These are phyloP conservation scores for Choiromyces venosus DNA, from an alignment of 495 filamentous ascomycete genomes.

Conservation along the genomic window DNA sequence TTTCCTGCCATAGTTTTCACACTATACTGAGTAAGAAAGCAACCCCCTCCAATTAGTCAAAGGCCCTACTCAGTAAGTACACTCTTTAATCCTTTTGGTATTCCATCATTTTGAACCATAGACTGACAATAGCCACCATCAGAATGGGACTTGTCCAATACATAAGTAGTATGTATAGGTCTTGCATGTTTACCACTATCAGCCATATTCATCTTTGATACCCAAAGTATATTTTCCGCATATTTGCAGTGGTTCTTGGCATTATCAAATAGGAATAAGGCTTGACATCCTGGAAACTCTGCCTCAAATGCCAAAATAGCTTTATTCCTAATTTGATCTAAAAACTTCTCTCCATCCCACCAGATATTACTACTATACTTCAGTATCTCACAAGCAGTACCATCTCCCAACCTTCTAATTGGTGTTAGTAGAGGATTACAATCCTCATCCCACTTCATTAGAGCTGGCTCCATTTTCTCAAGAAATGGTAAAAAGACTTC, in stretches of 20 bases:
- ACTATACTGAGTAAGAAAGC: neutral
- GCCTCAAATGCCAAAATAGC: constrained; percentile 4
- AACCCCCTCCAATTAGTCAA: neutral
- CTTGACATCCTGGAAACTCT: neutral
- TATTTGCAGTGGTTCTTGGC: constrained; percentile 9
- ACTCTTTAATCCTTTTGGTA: neutral
- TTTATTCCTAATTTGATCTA: neutral
- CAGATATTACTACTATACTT: constrained; percentile 9
- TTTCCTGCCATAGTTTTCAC: neutral
- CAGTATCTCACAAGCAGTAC: too few relatives aligned
- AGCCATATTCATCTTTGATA: constrained; percentile 9
- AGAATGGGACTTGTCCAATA: neutral
- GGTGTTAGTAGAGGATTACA: neutral
- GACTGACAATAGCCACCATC: neutral
- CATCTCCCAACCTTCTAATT: too few relatives aligned
- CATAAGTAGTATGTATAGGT: too few relatives aligned
- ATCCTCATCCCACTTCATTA: neutral
- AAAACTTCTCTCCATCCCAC: neutral
- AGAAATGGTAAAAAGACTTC: neutral
- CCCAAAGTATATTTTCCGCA: constrained; percentile 6
- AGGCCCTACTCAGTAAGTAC: constrained; percentile 5
- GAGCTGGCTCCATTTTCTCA: neutral
- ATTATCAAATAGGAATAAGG: constrained; percentile 13
- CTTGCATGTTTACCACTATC: too few relatives aligned
- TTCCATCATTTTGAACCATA: too few relatives aligned